Evolutionary conservation across 257 asterid genomes (phyloP).

Genomic region (Solanum phureja): DNA sequence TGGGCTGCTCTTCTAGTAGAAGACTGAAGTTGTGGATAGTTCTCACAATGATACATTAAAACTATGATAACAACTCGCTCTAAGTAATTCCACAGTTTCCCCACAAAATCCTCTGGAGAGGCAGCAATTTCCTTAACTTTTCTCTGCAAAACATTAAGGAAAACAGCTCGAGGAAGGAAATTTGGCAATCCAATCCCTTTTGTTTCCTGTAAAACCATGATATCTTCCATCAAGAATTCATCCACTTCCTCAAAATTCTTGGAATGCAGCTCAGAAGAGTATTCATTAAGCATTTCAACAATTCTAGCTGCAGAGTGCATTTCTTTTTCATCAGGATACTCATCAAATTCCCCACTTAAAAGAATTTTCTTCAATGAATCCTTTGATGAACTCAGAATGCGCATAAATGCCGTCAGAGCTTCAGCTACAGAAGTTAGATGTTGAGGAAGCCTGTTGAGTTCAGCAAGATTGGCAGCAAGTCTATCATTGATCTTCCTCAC

Average conservation of each 20-base stretch:
- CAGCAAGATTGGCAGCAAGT: background rate
- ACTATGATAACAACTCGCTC: background rate
- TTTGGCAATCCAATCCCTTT: constrained; percentile 1
- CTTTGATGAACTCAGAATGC: background rate
- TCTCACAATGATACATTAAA: background rate
- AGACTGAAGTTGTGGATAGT: background rate
- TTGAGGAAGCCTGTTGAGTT: constrained; percentile 2
- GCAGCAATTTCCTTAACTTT: background rate
- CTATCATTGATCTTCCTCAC: constrained; percentile 1
- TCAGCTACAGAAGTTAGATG: background rate
- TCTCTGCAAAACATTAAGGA: background rate
- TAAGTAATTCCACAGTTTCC: background rate
- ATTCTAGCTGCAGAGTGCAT: constrained; percentile 4
- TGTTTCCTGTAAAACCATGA: background rate
- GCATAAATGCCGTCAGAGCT: constrained; percentile 1
- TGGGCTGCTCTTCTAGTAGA: background rate
- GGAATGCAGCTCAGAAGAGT: background rate
- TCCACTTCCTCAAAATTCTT: background rate
- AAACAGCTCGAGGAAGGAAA: background rate
- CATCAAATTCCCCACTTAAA: constrained; percentile 3
- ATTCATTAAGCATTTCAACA: constrained; percentile 5
- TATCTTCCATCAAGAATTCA: background rate
- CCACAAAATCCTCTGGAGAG: background rate
- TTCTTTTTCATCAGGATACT: background rate
- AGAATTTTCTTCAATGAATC: background rate